Evolutionary conservation across 306 rosid species (phyloP).

Genomic region (Vigna reflexopilosa): DNA sequence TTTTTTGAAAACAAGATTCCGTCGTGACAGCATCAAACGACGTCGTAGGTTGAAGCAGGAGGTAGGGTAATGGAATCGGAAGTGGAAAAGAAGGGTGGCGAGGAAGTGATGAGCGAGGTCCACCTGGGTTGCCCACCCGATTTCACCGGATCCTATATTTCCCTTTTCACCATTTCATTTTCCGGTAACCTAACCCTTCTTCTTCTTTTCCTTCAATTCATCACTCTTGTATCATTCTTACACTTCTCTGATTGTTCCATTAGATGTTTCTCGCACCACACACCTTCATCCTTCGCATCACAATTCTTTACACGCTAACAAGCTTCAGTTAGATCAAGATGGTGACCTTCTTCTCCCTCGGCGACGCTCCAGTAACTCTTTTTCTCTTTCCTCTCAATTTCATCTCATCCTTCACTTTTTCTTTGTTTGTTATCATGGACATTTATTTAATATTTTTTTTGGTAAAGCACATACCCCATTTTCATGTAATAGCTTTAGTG

Average conservation of each 20-base stretch:
- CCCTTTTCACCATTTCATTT: slow-evolving; percentile 63
- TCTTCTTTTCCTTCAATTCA: not conserved
- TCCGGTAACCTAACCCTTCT: slow-evolving; percentile 37
- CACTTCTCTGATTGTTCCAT: slow-evolving; percentile 33
- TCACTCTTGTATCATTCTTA: not conserved
- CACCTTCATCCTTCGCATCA: slow-evolving; percentile 36
- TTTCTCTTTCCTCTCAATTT: not conserved
- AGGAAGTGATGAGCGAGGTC: slow-evolving; percentile 85
- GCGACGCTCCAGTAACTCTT: slow-evolving; percentile 56
- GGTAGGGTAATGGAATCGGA: slow-evolving; percentile 3
- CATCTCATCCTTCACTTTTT: not conserved
- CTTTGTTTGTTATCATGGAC: too few relatives aligned
- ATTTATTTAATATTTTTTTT: not conserved
- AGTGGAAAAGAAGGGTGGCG: too few relatives aligned
- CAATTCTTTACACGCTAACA: slow-evolving; percentile 42
- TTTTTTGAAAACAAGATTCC: too few relatives aligned
- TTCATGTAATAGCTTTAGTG: slow-evolving; percentile 33
- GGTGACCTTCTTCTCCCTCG: slow-evolving; percentile 86
- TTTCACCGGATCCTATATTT: slow-evolving; percentile 63
- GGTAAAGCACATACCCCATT: slow-evolving; percentile 45
- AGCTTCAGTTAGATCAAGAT: slow-evolving; percentile 61
- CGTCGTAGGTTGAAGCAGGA: not conserved
- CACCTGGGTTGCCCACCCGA: slow-evolving; percentile 88
- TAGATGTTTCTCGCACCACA: slow-evolving; percentile 43
- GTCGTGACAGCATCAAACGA: too few relatives aligned